phyloP scores from a whole-genome alignment of 2,329 filamentous ascomycete genomes.

The Gaeumannomyces tritici region DNA sequence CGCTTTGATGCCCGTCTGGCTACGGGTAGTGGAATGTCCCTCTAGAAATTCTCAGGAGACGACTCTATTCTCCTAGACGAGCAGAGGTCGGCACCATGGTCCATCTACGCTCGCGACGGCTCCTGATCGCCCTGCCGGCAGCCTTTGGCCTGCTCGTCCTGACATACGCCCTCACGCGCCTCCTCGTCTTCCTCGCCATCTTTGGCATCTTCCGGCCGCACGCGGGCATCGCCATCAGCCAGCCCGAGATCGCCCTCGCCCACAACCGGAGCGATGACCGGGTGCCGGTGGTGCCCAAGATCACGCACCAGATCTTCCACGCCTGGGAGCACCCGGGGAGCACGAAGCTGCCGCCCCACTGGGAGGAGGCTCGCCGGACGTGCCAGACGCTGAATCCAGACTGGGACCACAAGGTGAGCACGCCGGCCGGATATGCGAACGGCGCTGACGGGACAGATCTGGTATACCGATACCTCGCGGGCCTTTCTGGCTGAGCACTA shows the following conservation, averaged over 20 bases:
- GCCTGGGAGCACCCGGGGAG: slow-evolving; percentile 15
- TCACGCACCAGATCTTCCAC: slow-evolving; percentile 21
- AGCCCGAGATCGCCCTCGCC: slow-evolving; percentile 5
- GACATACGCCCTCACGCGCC: not conserved
- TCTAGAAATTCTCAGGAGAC: no score
- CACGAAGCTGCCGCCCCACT: slow-evolving; percentile 14
- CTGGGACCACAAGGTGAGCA: slow-evolving; percentile 17
- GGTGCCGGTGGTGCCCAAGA: slow-evolving; percentile 16
- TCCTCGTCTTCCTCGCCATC: slow-evolving; percentile 7
- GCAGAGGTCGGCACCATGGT: not conserved
- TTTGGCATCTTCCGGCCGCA: slow-evolving; percentile 6
- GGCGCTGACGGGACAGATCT: slow-evolving; percentile 43
- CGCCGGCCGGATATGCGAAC: no score
- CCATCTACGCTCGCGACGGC: slow-evolving; percentile 1
- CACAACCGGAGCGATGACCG: slow-evolving; percentile 5
- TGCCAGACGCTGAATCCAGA: slow-evolving; percentile 15
- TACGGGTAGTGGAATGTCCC: no score
- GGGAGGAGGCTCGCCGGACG: slow-evolving; percentile 14
- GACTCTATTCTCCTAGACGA: no score
- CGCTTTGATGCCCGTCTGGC: no score
- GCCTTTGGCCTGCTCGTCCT: not conserved
- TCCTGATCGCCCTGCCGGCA: not conserved
- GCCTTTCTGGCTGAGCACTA: slow-evolving; percentile 67
- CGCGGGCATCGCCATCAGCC: slow-evolving; percentile 8
- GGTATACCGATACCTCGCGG: slow-evolving; percentile 62